Evolutionary conservation across 1,139 yeast species (phyloP), one percentile per base, ranked within the genome.

Genomic region (Protomyces lactucae-debilis): DNA sequence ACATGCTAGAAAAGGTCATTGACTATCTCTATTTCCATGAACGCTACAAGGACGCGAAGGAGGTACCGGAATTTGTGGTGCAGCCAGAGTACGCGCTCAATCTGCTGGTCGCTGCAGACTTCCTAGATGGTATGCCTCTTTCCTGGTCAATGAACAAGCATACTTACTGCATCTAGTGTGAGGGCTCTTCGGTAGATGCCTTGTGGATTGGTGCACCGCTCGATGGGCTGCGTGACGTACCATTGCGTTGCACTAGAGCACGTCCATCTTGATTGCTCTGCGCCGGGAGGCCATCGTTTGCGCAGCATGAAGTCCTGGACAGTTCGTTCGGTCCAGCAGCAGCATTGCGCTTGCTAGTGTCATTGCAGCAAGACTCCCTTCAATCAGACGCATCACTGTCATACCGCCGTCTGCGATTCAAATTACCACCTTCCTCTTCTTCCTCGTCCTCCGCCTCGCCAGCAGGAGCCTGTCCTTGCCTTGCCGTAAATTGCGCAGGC

Each of bases 1-100:
- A 54, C 10, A 14, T 92, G 18, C 76, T 93, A 57, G 88, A 86
- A 69, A 88, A 91, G 72, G 86, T 92, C 23, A 88, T 90, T 55
- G 98, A 93, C 70, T 93, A 93, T 72, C 76, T 93, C 52, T 86
- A 88, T 73, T 92, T 89, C 73, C 85, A 88, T 71, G 76, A 80
- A 69, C 86, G 88, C 71, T 88, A 70, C 55, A 65, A 66, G 45
- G 65, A 65, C 43, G 69, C 64, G 45, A 88, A 85, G 66, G 84
- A 82, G 60, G 84, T 88, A 10, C 96, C 96, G 0, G 95, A 88
- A 67, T 93, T 93, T 74, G 86, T 87, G 56, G 85, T 93, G 0
- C 97, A 98, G 0, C 93, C 98, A 0, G 97, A 90, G 71, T 83
- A 92, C 82, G 97, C 98, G 0, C 78, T 93, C 69, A 98, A 93